Evolutionary conservation across 2,329 filamentous ascomycete genomes (phyloP).

Genomic region (Colletotrichum abscissum): DNA sequence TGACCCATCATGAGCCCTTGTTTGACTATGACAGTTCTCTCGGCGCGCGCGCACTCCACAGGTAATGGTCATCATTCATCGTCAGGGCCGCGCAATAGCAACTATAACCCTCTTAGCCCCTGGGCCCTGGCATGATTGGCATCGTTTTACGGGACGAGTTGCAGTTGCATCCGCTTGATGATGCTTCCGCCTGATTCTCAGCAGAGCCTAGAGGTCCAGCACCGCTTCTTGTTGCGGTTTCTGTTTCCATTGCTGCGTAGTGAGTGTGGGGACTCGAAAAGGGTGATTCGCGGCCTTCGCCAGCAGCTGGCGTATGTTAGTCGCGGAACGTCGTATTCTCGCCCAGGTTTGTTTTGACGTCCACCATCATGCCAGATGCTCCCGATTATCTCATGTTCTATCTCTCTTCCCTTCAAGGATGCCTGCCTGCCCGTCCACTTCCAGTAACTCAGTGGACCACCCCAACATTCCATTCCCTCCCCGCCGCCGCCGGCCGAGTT

Average conservation of each 20-base stretch:
- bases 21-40: neutral
- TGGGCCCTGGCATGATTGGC: no score
- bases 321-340: neutral
- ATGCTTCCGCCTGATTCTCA: neutral
- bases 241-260: constrained; percentile 7
- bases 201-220: neutral
- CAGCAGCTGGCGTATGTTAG: neutral
- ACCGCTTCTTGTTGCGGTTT: constrained; percentile 10
- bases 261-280: neutral
- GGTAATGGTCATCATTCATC: neutral
- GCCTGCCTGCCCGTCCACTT: no score
- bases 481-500: neutral
- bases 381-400: constrained; percentile 5
- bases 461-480: no score
- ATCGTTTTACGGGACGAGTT: constrained; percentile 13
- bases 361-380: constrained; percentile 21
- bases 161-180: constrained; percentile 21
- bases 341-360: neutral
- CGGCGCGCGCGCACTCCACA: constrained; percentile 4
- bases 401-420: neutral
- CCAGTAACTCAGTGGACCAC: no score
- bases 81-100: neutral
- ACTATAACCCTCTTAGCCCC: neutral
- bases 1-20: neutral
- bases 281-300: neutral